Conservation (phyloP, 306 rosid species). For the Prunus armeniaca region DNA sequence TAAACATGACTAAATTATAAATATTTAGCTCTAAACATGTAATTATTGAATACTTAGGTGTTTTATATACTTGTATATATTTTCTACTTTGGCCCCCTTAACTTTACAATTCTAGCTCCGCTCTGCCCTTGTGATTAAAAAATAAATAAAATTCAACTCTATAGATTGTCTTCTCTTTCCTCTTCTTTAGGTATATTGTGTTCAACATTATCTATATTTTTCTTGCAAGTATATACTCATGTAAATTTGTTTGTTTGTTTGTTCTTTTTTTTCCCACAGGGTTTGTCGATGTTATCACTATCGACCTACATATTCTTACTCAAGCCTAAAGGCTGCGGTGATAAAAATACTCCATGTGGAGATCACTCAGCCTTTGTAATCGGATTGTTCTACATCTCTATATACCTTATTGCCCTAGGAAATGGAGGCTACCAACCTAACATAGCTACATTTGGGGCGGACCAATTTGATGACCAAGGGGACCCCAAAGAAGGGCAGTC, state of each 20-base stretch:
- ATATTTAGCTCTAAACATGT: no score
- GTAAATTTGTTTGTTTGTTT: not conserved
- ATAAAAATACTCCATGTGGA: slow-evolving; percentile 44
- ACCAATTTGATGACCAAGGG: slow-evolving; percentile 71
- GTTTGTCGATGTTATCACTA: slow-evolving; percentile 53
- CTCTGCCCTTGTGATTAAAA: no score
- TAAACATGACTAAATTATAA: no score
- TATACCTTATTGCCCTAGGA: slow-evolving; percentile 67
- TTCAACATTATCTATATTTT: not conserved
- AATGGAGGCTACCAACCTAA: slow-evolving; percentile 86
- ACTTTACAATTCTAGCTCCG: no score
- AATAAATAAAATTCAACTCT: not conserved
- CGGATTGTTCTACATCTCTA: slow-evolving; percentile 53
- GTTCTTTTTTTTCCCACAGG: slow-evolving; percentile 32
- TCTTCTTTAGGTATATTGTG: not conserved
- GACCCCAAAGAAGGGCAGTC: slow-evolving; percentile 56
- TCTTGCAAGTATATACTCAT: no score
- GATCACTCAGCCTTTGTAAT: slow-evolving; percentile 36
- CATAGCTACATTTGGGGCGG: slow-evolving; percentile 85
- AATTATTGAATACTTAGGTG: no score
- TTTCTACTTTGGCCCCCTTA: no score
- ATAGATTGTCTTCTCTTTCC: not conserved
- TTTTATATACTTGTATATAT: no score
- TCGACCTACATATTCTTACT: slow-evolving; percentile 54
- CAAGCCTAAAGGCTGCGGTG: slow-evolving; percentile 68